phyloP scores from a whole-genome alignment of 257 asterid species.

The Solanum medicagineum region DNA sequence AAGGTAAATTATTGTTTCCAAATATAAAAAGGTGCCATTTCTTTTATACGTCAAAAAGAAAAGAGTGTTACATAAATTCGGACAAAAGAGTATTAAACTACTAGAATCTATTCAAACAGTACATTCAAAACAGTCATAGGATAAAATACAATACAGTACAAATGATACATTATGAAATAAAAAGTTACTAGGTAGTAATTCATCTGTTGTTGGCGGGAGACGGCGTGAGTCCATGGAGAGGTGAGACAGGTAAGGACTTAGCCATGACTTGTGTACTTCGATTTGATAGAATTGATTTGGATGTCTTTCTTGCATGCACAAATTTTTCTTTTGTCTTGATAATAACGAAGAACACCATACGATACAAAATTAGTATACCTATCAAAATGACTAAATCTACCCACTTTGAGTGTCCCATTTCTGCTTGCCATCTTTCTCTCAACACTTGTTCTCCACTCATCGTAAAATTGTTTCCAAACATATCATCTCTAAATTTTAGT shows the following conservation, averaged over 20 bases:
- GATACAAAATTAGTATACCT: conserved; percentile 8
- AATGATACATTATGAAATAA: neutral
- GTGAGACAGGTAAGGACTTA: neutral
- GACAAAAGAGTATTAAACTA: neutral
- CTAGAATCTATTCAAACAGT: neutral
- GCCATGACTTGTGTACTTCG: neutral
- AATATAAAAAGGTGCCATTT: neutral
- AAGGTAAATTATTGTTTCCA: neutral
- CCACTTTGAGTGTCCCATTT: conserved; percentile 20
- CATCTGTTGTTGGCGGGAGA: neutral
- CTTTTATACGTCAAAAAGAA: neutral
- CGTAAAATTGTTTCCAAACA: neutral
- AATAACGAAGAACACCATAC: conserved; percentile 8
- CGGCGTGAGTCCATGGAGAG: neutral
- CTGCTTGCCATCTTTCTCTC: conserved; percentile 5
- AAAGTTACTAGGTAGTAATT: neutral
- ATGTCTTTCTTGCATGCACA: conserved; percentile 1
- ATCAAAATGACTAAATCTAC: conserved; percentile 9
- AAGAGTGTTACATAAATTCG: neutral
- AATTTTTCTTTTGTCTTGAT: conserved; percentile 10
- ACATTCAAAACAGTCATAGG: neutral
- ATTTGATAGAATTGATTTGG: neutral
- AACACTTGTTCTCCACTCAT: conserved; percentile 10
- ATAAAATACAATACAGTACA: neutral
- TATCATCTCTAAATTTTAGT: neutral